Conservation (phyloP, 805 yeast genomes). For the Ogataea paraovalis region DNA sequence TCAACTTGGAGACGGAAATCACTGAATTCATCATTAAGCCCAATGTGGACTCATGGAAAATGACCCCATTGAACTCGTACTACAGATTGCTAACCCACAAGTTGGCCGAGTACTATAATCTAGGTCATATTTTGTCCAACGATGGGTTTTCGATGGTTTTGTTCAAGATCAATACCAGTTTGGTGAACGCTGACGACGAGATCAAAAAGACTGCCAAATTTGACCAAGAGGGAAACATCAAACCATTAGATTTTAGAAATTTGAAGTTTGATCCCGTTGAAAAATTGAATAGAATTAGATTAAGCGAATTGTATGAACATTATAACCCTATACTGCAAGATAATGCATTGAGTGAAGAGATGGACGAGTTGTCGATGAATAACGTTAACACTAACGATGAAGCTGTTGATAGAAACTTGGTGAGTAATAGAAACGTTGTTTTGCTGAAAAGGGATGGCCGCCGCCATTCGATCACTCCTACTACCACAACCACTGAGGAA, state of each 20-base stretch:
- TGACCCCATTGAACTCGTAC: slow-evolving; percentile 63
- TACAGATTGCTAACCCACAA: slow-evolving; percentile 66
- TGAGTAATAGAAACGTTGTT: background rate
- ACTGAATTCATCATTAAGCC: slow-evolving; percentile 40
- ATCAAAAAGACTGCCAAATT: slow-evolving; percentile 28
- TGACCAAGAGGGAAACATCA: slow-evolving; percentile 31
- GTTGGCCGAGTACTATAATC: slow-evolving; percentile 59
- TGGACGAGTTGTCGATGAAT: slow-evolving; percentile 5
- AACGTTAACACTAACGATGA: slow-evolving; percentile 12
- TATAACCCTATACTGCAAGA: slow-evolving; percentile 8
- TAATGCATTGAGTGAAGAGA: background rate
- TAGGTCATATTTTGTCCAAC: slow-evolving; percentile 53
- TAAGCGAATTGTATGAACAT: slow-evolving; percentile 24
- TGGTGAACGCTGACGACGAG: slow-evolving; percentile 33
- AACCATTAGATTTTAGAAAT: slow-evolving; percentile 29
- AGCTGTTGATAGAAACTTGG: slow-evolving; percentile 2
- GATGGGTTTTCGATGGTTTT: slow-evolving; percentile 46
- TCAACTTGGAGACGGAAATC: slow-evolving; percentile 46
- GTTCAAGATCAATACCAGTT: slow-evolving; percentile 34
- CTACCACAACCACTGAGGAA: slow-evolving; percentile 4
- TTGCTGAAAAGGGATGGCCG: background rate
- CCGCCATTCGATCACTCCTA: slow-evolving; percentile 2
- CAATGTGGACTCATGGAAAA: slow-evolving; percentile 37
- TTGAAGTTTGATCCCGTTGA: slow-evolving; percentile 30
- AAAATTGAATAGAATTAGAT: slow-evolving; percentile 29